Base-by-base conservation (phyloP, 257 asterid genomes). In the Solanum acaule region DNA sequence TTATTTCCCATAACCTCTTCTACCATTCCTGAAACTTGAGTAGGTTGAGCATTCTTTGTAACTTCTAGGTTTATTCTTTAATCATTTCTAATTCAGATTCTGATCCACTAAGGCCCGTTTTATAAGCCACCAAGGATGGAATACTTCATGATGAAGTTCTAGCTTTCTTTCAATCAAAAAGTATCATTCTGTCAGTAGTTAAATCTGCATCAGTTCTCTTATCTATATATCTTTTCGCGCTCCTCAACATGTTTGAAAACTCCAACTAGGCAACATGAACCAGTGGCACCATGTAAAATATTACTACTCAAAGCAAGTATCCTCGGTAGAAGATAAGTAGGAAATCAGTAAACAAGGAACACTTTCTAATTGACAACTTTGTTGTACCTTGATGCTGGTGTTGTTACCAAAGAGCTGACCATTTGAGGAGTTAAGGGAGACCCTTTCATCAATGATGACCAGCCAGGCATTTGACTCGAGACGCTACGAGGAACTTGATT, bases 361-460 rank as follows among this genome's bases (percentile, higher is more conserved):
- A 34, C 25, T 86, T 34, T 86, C 73, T 71, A 92, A 81, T 44
- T 59, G 86, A 81, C 63, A 88, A 88, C 86, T 87, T 23, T 42
- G 79, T 88, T 91, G 82, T 94, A 97, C 99, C 99, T 96, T 88
- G 98, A 93, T 70, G 99, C 99, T 33, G 99, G 98, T 91, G 98
- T 96, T 87, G 98, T 93, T 56, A 91, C 95, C 94, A 97, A 84
- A 8, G 95, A 95, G 88, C 90, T 95, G 92, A 96, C 92, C 96
- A 95, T 76, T 22, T 95, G 91, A 90, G 94, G 95, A 92, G 94
- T 95, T 92, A 97, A 91, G 75, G 96, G 95, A 63, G 98, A 93
- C 46, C 99, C 98, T 88, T 93, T 95, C 93, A 95, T 89, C 81
- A 97, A 90, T 86, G 99, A 95, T 87, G 99, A 92, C 99, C 99